Conservation (phyloP, 2,329 filamentous ascomycete species). For the Sarocladium brachiariae region DNA sequence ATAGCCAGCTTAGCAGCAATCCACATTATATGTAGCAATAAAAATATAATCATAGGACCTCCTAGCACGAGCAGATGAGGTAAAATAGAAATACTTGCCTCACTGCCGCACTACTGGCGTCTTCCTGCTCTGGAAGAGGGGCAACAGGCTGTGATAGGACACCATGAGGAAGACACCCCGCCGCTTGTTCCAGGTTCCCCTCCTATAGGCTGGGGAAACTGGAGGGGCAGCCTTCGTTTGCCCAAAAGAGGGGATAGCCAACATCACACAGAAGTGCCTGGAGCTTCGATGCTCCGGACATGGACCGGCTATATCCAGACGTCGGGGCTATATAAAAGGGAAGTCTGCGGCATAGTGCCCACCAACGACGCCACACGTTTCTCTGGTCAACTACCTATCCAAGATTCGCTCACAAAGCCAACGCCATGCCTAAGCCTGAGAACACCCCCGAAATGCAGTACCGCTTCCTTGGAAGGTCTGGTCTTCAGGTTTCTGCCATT, state of each 20-base stretch:
- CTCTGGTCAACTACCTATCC: neutral
- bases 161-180: neutral
- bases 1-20: no score
- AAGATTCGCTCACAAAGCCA: neutral
- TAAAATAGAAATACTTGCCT: no score
- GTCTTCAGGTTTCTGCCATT: conserved; percentile 67
- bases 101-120: no score
- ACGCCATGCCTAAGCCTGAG: conserved; percentile 32
- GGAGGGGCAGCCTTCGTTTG: neutral
- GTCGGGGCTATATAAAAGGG: conserved; percentile 1
- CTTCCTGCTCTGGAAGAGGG: no score
- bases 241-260: neutral
- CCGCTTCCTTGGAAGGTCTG: conserved; percentile 63
- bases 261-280: conserved; percentile 1
- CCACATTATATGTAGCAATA: no score
- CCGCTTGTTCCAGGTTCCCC: neutral
- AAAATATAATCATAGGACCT: no score
- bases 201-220: neutral
- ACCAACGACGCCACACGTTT: neutral
- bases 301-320: neutral
- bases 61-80: no score
- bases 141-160: neutral
- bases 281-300: neutral
- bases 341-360: neutral
- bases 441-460: conserved; percentile 56